Evolutionary conservation across 352 stramenopile species (phyloP).

Genomic region (Peronospora farinosa): DNA sequence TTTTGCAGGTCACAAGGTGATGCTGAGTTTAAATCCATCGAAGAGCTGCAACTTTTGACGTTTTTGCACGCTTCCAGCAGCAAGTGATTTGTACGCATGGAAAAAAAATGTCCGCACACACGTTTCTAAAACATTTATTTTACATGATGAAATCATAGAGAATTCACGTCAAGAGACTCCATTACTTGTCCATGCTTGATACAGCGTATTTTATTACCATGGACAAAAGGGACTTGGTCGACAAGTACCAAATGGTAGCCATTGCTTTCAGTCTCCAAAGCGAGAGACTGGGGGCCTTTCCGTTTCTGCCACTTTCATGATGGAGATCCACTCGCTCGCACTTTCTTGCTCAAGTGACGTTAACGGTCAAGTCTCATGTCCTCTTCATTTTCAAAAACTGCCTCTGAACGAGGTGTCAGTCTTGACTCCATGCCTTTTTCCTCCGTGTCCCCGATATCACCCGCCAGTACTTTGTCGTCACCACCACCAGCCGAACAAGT

Average conservation of each 20-base stretch:
- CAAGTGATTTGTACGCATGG: neutral
- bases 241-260: neutral
- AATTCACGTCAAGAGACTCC: neutral
- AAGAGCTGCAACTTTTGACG: slow-evolving; percentile 15
- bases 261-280: slow-evolving; percentile 10
- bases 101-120: slow-evolving; percentile 1
- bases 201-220: neutral
- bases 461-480: slow-evolving; percentile 4
- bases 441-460: slow-evolving; percentile 33
- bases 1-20: slow-evolving; percentile 27
- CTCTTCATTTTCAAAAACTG: slow-evolving; percentile 32
- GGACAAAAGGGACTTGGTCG: slow-evolving; percentile 3
- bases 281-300: slow-evolving; percentile 4
- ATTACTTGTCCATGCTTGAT: neutral
- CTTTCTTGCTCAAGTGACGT: slow-evolving; percentile 19
- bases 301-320: slow-evolving; percentile 4
- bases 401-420: slow-evolving; percentile 26
- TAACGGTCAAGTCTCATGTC: neutral
- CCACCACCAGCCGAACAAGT: slow-evolving; percentile 44
- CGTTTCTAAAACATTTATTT: neutral
- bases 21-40: slow-evolving; percentile 35
- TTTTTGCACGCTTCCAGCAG: slow-evolving; percentile 38
- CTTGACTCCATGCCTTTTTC: slow-evolving; percentile 56
- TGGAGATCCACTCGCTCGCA: slow-evolving; percentile 49
- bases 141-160: no score